Base-by-base conservation (phyloP, 768 basidiomycete species). In the Termitomyces sp. region DNA sequence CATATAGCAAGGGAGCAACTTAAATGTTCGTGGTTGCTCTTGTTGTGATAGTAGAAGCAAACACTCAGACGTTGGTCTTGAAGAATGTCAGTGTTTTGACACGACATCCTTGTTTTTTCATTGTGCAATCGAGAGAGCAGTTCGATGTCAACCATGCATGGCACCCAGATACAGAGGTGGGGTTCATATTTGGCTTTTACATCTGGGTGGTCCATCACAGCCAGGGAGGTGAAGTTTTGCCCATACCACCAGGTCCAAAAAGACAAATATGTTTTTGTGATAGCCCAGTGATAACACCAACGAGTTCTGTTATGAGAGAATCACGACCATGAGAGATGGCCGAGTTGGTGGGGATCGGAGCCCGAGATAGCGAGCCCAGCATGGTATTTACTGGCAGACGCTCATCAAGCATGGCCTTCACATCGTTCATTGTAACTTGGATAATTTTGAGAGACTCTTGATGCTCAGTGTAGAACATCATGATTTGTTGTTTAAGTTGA, bases 221-320 rank as follows among this genome's bases (percentile, higher is more conserved):
- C 72, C 7, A 77, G 68, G 0, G 78, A 74, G 25, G 73, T 3
- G 74, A 66, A 3, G 78, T 77, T 63, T 79, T 57, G 1, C 57
- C 57, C 63, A 77, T 77, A 8, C 78, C 78, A 1, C 76, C 78
- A 2, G 69, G 65, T 8, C 72, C 72, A n/a, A 68, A 65, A 14
- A 73, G 61, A 40, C 66, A 67, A 32, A 73, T 59, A 11, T 66
- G 67, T 25, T 62, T 52, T 0, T 31, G 54, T 1, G 48, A 48
- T 14, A 29, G 29, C 25, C 3, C 17, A 25, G 38, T 56, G 25
- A 70, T 37, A n/a, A 66, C 32, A 12, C 17, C 34, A 8, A 61
- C 61, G 20, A 70, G 55, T 20, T 65, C 65, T 2, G 20, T 17
- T 4, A 57, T n/a, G n/a, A 57, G 36, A 31, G 36, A 9, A 32